phyloP scores from a whole-genome alignment of 2,329 filamentous ascomycete species.

The Didymella pomorum region DNA sequence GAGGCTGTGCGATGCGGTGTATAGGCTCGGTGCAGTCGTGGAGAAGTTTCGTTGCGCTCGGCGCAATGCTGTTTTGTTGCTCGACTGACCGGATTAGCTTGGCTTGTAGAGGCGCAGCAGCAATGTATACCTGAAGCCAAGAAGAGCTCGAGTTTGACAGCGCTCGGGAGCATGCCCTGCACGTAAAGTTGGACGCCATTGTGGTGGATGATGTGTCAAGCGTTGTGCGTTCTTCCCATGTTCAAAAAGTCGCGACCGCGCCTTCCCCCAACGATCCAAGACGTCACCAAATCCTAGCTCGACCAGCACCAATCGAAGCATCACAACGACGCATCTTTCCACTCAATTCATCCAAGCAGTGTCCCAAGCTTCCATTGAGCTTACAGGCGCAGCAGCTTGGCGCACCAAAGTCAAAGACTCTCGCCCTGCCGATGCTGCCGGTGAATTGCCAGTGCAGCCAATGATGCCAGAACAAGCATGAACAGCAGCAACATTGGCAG shows the following conservation, averaged over 20 bases:
- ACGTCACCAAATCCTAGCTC: slow-evolving; percentile 38
- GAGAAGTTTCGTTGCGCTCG: slow-evolving; percentile 37
- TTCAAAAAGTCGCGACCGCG: slow-evolving; percentile 42
- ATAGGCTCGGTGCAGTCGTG: slow-evolving; percentile 30
- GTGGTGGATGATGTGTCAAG: slow-evolving; percentile 16
- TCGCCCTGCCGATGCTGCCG: background rate
- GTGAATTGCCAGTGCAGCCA: background rate
- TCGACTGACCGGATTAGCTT: slow-evolving; percentile 34
- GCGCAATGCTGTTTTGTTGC: slow-evolving; percentile 30
- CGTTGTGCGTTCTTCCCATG: background rate
- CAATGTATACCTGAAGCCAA: slow-evolving; percentile 30
- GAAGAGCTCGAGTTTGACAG: slow-evolving; percentile 29
- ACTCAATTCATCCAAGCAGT: background rate
- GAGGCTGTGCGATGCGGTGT: slow-evolving; percentile 34
- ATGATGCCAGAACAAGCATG: slow-evolving; percentile 5
- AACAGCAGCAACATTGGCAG: slow-evolving; percentile 1
- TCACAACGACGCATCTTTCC: slow-evolving; percentile 9
- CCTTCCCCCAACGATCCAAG: slow-evolving; percentile 40
- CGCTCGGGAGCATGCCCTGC: slow-evolving; percentile 46
- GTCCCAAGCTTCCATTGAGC: background rate
- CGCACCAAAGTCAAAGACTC: background rate
- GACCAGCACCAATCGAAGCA: slow-evolving; percentile 24
- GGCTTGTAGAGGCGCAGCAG: slow-evolving; percentile 1
- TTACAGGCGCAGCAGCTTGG: slow-evolving; percentile 8
- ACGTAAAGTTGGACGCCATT: slow-evolving; percentile 51